phyloP scores from a whole-genome alignment of 352 stramenopile species.

The Pythium angustatum region DNA sequence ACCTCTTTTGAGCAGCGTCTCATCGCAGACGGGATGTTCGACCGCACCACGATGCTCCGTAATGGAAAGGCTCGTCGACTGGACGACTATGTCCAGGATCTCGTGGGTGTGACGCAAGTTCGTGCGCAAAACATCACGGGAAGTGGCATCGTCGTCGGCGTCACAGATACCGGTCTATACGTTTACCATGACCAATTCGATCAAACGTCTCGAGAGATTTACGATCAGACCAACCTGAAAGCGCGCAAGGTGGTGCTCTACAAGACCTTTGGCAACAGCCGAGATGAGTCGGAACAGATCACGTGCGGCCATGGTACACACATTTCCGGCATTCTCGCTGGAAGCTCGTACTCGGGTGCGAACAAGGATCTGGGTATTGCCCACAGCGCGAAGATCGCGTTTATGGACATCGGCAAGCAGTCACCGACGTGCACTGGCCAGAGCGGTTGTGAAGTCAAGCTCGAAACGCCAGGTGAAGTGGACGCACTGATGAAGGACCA shows the following conservation, averaged over 20 bases:
- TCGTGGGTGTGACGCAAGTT: constrained; percentile 56
- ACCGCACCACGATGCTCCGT: background rate
- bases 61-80: constrained; percentile 34
- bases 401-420: constrained; percentile 88
- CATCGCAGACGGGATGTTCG: constrained; percentile 15
- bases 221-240: constrained; percentile 48
- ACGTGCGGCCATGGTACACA: constrained; percentile 88
- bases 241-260: constrained; percentile 87
- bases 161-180: constrained; percentile 79
- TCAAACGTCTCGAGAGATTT: constrained; percentile 53
- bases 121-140: constrained; percentile 69
- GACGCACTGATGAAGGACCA: constrained; percentile 59
- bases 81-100: constrained; percentile 54
- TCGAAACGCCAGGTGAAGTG: constrained; percentile 50
- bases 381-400: constrained; percentile 76
- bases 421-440: constrained; percentile 35
- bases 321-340: constrained; percentile 78
- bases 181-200: constrained; percentile 82
- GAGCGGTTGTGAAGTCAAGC: constrained; percentile 41
- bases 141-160: constrained; percentile 58
- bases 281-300: constrained; percentile 61
- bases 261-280: constrained; percentile 67
- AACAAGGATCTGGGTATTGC: constrained; percentile 67
- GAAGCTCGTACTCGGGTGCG: constrained; percentile 47
- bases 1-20: constrained; percentile 48